Evolutionary conservation across 768 basidiomycete genomes (phyloP), one percentile per base, ranked within the genome.

Genomic region (Vishniacozyma victoriae): DNA sequence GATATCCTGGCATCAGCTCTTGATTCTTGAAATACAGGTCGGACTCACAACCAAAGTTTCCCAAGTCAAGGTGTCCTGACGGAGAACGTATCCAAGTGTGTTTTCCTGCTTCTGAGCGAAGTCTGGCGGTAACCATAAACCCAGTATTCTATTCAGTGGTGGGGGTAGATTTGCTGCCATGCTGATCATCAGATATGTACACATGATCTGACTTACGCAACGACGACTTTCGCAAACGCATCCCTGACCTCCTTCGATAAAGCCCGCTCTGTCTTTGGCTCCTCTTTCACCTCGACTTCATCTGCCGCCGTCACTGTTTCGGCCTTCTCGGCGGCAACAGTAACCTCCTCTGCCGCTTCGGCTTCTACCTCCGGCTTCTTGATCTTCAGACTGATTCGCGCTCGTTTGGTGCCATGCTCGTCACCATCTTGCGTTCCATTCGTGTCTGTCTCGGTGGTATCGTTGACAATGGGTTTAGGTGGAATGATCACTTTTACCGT

Each of bases 41-140:
- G 15, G 27, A 59, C 64, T 52, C 45, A 67, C 64, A 2, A 60
- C 62, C 26, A 67, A 53, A 11, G 39, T n/a, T n/a, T 60, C 59
- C 61, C 61, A 67, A 5, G 61, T 57, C 35, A 67, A 42, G 18
- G 42, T 25, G 2, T 46, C 42, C 39, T 63, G 64, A 5, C 50
- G 43, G 15, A 67, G 43, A 2, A 57, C 46, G 41, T 61, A 54
- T 1, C 54, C 62, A 6, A 67, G 56, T 3, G 64, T 67, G 37
- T 67, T 63, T 41, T 63, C 57, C 24, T 60, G 45, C 13, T 59
- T 55, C 35, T 60, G 45, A 9, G 29, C 44, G 20, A 61, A 63
- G 7, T 52, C 49, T 12, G 61, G 61, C 7, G 64, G 62, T 2
- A 67, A 46, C 46, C 52, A 59, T 6, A 67, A 35, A 2, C 42